Conservation (phyloP, 2,329 filamentous ascomycete genomes). For the Penicillium sp. region DNA sequence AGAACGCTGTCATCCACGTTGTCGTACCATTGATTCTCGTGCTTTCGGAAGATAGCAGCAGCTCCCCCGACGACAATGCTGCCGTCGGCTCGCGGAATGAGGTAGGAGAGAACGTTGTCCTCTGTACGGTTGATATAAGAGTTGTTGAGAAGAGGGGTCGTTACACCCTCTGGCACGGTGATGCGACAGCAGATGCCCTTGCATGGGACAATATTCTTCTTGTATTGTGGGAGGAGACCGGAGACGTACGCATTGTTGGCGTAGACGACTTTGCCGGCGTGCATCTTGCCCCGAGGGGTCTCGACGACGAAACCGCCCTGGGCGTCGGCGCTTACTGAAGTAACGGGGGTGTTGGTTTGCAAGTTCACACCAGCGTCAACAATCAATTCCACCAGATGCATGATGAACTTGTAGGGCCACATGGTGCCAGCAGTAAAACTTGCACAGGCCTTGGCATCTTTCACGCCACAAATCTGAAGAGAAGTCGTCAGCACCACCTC, state of each 20-base stretch:
- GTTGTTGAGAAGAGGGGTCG: constrained; percentile 33
- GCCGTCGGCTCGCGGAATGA: constrained; percentile 53
- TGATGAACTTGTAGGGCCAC: constrained; percentile 73
- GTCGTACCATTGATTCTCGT: constrained; percentile 41
- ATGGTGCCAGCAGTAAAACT: constrained; percentile 33
- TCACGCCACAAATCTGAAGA: constrained; percentile 34
- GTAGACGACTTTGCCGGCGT: constrained; percentile 61
- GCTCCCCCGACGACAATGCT: constrained; percentile 60
- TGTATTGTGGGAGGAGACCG: constrained; percentile 63
- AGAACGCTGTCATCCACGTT: constrained; percentile 45
- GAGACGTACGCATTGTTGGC: constrained; percentile 83
- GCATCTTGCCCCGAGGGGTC: constrained; percentile 56
- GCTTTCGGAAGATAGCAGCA: constrained; percentile 39
- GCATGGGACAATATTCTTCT: constrained; percentile 68
- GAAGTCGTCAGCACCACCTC: not conserved
- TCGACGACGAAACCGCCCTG: constrained; percentile 56
- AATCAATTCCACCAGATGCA: constrained; percentile 60
- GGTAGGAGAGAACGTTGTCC: constrained; percentile 47
- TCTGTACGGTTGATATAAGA: constrained; percentile 53
- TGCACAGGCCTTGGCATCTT: constrained; percentile 35
- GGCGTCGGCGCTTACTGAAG: constrained; percentile 19
- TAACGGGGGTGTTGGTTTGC: constrained; percentile 49
- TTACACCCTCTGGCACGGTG: constrained; percentile 21
- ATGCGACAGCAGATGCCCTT: constrained; percentile 51
- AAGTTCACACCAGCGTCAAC: constrained; percentile 45